These are phyloP conservation scores for Cryptosporidium canis DNA, from an alignment of 169 alveolate genomes.

Conservation along the genomic window DNA sequence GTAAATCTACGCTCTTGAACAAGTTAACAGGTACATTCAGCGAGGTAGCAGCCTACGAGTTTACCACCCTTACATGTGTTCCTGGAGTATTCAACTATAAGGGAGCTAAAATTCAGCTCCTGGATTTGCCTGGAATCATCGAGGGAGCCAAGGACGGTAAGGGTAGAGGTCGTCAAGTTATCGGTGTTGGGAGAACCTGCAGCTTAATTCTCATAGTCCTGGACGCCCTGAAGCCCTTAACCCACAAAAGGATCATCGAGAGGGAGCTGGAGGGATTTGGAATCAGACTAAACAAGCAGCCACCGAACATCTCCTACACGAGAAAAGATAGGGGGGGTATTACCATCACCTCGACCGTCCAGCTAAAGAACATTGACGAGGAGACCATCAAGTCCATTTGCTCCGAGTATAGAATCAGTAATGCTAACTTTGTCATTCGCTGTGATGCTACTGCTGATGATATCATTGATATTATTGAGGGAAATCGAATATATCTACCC, in stretches of 20 bases:
- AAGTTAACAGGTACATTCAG: constrained; percentile 95
- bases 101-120: constrained; percentile 95
- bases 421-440: constrained; percentile 92
- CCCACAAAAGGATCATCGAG: constrained; percentile 91
- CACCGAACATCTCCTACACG: constrained; percentile 89
- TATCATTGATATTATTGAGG: constrained; percentile 97
- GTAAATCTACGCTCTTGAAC: constrained; percentile 95
- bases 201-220: constrained; percentile 92
- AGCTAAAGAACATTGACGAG: constrained; percentile 80
- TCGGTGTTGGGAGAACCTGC: constrained; percentile 97
- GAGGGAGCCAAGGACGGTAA: constrained; percentile 99
- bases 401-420: constrained; percentile 92
- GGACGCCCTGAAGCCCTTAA: constrained; percentile 93
- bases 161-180: constrained; percentile 98
- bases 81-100: constrained; percentile 94
- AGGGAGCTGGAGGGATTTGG: constrained; percentile 97
- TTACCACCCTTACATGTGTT: constrained; percentile 98
- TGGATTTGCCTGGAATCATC: constrained; percentile 97
- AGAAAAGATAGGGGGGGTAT: constrained; percentile 88
- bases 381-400: constrained; percentile 84
- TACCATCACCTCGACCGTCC: constrained; percentile 79
- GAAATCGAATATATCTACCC: constrained; percentile 92
- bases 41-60: constrained; percentile 98
- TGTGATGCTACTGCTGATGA: constrained; percentile 97
- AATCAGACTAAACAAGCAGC: constrained; percentile 93